phyloP scores from a whole-genome alignment of 371 early-diverging fungal genomes.

The Sporodiniella umbellata region DNA sequence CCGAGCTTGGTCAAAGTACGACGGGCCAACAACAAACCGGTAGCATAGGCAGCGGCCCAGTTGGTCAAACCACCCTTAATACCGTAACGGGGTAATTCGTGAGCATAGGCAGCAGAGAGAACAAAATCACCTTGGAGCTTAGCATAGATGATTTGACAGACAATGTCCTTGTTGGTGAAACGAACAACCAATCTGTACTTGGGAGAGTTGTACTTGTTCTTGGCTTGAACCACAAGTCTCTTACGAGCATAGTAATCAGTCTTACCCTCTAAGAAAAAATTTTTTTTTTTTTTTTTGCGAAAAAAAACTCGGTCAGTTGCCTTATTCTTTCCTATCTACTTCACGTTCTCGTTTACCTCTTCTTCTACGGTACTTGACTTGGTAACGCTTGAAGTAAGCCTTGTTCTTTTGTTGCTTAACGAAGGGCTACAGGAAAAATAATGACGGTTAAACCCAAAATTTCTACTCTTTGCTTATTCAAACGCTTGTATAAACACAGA shows the following conservation, averaged over 20 bases:
- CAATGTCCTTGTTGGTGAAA: slow-evolving; percentile 87
- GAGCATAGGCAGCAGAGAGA: slow-evolving; percentile 96
- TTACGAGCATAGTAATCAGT: slow-evolving; percentile 99
- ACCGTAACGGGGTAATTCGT: slow-evolving; percentile 98
- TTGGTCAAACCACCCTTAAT: slow-evolving; percentile 99
- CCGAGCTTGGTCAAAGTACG: slow-evolving; percentile 95
- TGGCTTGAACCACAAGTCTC: slow-evolving; percentile 92
- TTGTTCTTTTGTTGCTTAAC: slow-evolving; percentile 51
- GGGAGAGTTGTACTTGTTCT: too few species aligned
- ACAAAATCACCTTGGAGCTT: slow-evolving; percentile 98
- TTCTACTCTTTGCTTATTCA: too few species aligned
- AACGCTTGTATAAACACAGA: too few species aligned
- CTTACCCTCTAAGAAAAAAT: slow-evolving; percentile 87
- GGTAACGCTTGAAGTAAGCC: slow-evolving; percentile 99
- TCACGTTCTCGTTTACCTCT: slow-evolving; percentile 59
- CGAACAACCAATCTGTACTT: too few species aligned
- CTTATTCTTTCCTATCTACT: too few species aligned
- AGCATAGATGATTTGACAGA: slow-evolving; percentile 98
- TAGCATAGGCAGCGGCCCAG: slow-evolving; percentile 99
- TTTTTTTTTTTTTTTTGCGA: neutral
- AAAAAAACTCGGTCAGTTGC: too few species aligned
- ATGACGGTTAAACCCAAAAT: too few species aligned
- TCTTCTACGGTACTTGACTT: slow-evolving; percentile 98
- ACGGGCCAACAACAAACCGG: slow-evolving; percentile 98
- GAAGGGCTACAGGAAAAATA: slow-evolving; percentile 27